phyloP scores from a whole-genome alignment of 768 basidiomycete species.

The Leccinum obscurum region DNA sequence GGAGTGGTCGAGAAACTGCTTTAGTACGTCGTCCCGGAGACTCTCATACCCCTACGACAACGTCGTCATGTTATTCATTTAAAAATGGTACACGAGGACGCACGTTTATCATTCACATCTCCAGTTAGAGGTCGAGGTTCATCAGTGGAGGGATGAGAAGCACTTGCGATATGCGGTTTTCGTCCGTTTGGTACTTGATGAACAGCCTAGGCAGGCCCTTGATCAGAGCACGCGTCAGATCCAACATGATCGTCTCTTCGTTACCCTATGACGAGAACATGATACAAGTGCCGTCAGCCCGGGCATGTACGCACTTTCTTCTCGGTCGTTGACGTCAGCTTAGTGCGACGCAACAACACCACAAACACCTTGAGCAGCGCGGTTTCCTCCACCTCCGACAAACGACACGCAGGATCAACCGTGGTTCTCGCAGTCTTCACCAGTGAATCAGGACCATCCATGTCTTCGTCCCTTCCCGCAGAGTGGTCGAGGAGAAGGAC shows the following conservation, averaged over 20 bases:
- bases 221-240: constrained; percentile 79
- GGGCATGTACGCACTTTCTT: constrained; percentile 66
- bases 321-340: constrained; percentile 47
- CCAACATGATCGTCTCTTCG: constrained; percentile 66
- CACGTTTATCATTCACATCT: too few relatives aligned
- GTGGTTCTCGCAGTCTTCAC: constrained; percentile 27
- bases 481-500: constrained; percentile 90
- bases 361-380: constrained; percentile 82
- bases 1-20: too few relatives aligned
- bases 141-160: too few relatives aligned
- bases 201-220: too few relatives aligned
- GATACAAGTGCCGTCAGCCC: neutral
- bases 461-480: constrained; percentile 48
- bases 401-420: constrained; percentile 76
- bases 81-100: too few relatives aligned
- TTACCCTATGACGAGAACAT: constrained; percentile 67
- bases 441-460: constrained; percentile 30
- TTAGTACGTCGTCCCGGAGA: too few relatives aligned
- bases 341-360: constrained; percentile 61
- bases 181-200: too few relatives aligned
- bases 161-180: too few relatives aligned
- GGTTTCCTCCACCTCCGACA: constrained; percentile 87
- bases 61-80: too few relatives aligned
- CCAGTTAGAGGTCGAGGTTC: too few relatives aligned
- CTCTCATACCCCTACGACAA: too few relatives aligned